Conservation (phyloP, 139 green algal species). For the Helicosporidium sp. region DNA sequence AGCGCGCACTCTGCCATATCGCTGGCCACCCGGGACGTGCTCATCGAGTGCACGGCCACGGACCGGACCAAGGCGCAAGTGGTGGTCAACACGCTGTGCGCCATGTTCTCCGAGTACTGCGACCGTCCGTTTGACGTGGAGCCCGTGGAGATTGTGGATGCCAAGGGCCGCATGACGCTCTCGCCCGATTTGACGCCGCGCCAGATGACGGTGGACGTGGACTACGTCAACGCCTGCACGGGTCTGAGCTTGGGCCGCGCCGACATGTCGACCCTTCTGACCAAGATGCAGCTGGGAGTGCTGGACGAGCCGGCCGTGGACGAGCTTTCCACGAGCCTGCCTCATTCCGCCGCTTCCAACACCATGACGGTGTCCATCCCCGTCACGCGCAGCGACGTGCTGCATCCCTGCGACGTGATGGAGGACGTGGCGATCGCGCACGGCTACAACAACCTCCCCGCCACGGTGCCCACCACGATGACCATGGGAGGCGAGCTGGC, state of each 20-base stretch:
- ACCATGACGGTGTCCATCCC: no score
- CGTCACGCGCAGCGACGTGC: conserved; percentile 72
- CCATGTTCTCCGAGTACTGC: conserved; percentile 94
- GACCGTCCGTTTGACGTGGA: conserved; percentile 68
- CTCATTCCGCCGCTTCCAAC: no score
- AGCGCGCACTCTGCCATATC: conserved; percentile 77
- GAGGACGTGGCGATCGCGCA: conserved; percentile 96
- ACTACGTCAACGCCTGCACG: conserved; percentile 62
- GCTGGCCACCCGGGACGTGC: conserved; percentile 74
- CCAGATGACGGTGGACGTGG: conserved; percentile 36
- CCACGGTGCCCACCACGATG: conserved; percentile 33
- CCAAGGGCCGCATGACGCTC: conserved; percentile 31
- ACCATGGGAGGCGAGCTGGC: conserved; percentile 64
- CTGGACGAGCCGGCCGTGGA: background rate
- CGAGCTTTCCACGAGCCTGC: conserved; percentile 32
- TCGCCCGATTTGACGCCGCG: conserved; percentile 59
- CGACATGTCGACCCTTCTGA: conserved; percentile 47
- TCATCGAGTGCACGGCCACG: conserved; percentile 96
- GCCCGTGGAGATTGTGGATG: conserved; percentile 79
- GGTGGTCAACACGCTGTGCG: conserved; percentile 65
- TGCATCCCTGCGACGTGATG: conserved; percentile 87
- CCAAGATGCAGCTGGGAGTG: conserved; percentile 63
- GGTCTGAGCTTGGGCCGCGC: conserved; percentile 35
- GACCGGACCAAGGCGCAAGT: conserved; percentile 91
- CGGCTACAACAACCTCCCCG: conserved; percentile 90